Evolutionary conservation across 371 early-diverging fungal species (phyloP).

Genomic region (Dichotomocladium elegans): DNA sequence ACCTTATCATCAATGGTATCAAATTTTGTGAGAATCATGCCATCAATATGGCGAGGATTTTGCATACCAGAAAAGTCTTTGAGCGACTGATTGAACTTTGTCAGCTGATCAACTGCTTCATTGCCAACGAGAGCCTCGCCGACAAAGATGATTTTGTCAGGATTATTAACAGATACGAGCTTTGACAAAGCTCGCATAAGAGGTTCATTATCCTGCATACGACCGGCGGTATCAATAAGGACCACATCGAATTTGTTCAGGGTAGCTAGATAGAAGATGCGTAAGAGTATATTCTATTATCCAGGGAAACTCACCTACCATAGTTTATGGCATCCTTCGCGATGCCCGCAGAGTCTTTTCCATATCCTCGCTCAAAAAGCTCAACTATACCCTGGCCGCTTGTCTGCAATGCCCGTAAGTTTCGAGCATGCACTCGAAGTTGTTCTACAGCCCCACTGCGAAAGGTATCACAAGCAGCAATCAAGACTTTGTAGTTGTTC

Average conservation of each 20-base stretch:
- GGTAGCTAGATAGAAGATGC: conserved; percentile 27
- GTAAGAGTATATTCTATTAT: not conserved
- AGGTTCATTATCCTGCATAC: conserved; percentile 99
- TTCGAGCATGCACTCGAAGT: conserved; percentile 90
- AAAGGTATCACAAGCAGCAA: conserved; percentile 99
- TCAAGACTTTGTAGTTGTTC: conserved; percentile 87
- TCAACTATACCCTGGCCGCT: conserved; percentile 75
- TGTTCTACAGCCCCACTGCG: conserved; percentile 99
- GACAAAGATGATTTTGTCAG: conserved; percentile 98
- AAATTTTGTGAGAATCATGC: conserved; percentile 97
- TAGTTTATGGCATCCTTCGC: conserved; percentile 96
- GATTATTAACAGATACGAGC: conserved; percentile 91
- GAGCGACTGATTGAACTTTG: conserved; percentile 96
- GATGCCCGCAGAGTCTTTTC: conserved; percentile 97
- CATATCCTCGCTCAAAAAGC: conserved; percentile 97
- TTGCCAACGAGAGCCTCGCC: conserved; percentile 99
- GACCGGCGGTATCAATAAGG: conserved; percentile 98
- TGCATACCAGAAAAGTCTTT: conserved; percentile 81
- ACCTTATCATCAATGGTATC: conserved; percentile 99
- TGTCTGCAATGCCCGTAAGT: conserved; percentile 74
- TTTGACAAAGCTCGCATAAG: conserved; percentile 97
- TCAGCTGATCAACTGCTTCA: conserved; percentile 97
- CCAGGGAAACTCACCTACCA: conserved; percentile 37
- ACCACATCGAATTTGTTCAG: conserved; percentile 92
- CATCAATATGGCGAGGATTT: conserved; percentile 91